Evolutionary conservation across 2,329 filamentous ascomycete species (phyloP).

Genomic region (Phoma herbarum): DNA sequence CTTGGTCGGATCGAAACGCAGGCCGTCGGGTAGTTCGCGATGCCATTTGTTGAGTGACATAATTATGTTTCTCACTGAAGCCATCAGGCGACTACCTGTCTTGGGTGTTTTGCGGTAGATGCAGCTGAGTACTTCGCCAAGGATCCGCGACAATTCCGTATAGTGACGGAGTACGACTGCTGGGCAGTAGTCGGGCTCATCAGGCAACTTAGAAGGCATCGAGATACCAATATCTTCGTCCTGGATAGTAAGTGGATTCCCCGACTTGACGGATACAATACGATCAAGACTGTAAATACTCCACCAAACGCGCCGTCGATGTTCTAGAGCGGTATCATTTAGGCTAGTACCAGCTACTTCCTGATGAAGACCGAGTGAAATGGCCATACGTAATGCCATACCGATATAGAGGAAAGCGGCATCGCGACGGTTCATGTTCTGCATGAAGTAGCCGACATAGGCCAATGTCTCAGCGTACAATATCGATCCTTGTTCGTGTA

Average conservation of each 20-base stretch:
- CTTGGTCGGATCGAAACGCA: slow-evolving; percentile 17
- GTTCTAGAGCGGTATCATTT: slow-evolving; percentile 5
- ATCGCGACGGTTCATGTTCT: slow-evolving; percentile 15
- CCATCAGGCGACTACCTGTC: slow-evolving; percentile 11
- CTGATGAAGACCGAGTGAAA: slow-evolving; percentile 10
- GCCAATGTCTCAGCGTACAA: slow-evolving; percentile 8
- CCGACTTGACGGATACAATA: slow-evolving; percentile 13
- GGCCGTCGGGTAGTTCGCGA: slow-evolving; percentile 10
- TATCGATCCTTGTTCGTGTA: slow-evolving; percentile 13
- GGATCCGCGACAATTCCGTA: slow-evolving; percentile 11
- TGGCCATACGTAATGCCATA: slow-evolving; percentile 12
- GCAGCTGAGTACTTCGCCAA: slow-evolving; percentile 10
- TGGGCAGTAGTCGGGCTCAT: slow-evolving; percentile 14
- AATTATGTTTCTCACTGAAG: slow-evolving; percentile 11
- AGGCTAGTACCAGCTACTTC: slow-evolving; percentile 1
- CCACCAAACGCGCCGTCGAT: slow-evolving; percentile 14
- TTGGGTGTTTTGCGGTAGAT: slow-evolving; percentile 13
- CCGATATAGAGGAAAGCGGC: slow-evolving; percentile 14
- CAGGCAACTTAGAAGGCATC: slow-evolving; percentile 9
- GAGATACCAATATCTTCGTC: slow-evolving; percentile 16
- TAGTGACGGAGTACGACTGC: slow-evolving; percentile 13
- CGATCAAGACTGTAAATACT: slow-evolving; percentile 15
- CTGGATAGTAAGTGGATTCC: slow-evolving; percentile 14
- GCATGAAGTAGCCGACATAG: slow-evolving; percentile 16
- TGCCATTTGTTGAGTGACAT: slow-evolving; percentile 15